Conservation (phyloP, 148 eudicot species). For the Fagopyrum homotropicum region DNA sequence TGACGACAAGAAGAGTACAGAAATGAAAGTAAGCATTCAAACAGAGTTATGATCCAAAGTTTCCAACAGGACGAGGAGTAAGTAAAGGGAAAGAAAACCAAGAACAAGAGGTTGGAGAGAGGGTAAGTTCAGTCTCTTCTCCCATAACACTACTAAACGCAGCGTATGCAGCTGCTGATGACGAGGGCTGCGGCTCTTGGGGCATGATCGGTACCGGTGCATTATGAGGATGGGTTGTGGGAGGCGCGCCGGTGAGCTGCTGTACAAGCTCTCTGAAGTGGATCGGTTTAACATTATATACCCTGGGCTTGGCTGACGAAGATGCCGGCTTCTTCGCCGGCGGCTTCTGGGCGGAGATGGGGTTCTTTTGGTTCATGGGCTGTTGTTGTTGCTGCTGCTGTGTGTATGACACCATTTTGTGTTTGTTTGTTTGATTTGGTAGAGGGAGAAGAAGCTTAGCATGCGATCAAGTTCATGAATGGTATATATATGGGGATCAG, state of each 20-base stretch:
- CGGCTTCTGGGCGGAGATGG: not conserved
- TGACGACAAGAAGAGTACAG: no score
- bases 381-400: not conserved
- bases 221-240: no score
- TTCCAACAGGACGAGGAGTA: constrained; percentile 32
- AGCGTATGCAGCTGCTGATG: constrained; percentile 20
- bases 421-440: not conserved
- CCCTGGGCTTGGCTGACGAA: constrained; percentile 32
- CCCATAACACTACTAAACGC: not conserved
- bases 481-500: not conserved
- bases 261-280: constrained; percentile 67
- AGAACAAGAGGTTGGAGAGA: constrained; percentile 42
- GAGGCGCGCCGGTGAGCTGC: constrained; percentile 45
- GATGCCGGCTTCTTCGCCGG: constrained; percentile 12
- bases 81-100: constrained; percentile 54
- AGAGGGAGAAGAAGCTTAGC: not conserved
- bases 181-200: constrained; percentile 10
- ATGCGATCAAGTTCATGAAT: not conserved
- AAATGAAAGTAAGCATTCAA: no score
- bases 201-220: no score
- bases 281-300: constrained; percentile 52
- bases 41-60: no score
- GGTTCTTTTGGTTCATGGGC: not conserved
- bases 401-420: constrained; percentile 4
- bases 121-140: constrained; percentile 32